Evolutionary conservation across 805 yeast genomes (phyloP).

Genomic region (Isabelozyma pseudorhagii): DNA sequence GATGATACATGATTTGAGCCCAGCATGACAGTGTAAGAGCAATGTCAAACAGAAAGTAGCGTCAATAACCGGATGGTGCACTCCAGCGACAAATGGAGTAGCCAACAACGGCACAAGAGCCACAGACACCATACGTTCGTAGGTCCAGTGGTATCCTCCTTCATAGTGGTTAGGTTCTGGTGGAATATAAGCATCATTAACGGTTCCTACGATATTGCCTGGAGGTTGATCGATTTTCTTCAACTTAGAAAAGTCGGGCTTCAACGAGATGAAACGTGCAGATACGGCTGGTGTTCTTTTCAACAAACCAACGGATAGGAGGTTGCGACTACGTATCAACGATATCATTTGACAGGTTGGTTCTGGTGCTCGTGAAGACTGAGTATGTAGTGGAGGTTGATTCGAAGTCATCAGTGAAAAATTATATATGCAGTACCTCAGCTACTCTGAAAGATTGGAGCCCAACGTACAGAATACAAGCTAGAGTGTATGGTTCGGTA

Average conservation of each 20-base stretch:
- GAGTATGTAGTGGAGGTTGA: background rate
- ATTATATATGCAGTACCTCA: background rate
- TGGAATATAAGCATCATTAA: conserved; percentile 77
- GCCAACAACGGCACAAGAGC: conserved; percentile 75
- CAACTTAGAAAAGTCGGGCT: conserved; percentile 45
- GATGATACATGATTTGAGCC: conserved; percentile 85
- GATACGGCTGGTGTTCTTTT: background rate
- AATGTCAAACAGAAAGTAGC: conserved; percentile 63
- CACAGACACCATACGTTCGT: conserved; percentile 69
- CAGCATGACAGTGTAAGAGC: conserved; percentile 78
- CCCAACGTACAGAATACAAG: background rate
- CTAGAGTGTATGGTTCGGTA: background rate
- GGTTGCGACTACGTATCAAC: background rate
- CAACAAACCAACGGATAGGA: background rate
- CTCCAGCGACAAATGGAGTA: conserved; percentile 75
- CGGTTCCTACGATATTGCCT: conserved; percentile 88
- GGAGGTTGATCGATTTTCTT: conserved; percentile 78
- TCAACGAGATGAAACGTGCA: conserved; percentile 18
- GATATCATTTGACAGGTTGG: background rate
- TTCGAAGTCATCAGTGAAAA: background rate
- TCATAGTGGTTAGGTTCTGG: conserved; percentile 64
- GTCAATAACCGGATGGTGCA: conserved; percentile 67
- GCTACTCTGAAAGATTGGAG: background rate
- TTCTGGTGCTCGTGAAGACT: too few relatives aligned
- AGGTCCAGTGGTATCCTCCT: conserved; percentile 94